Percentiles rank a stretch among this genome's conserved stretches.
phyloP scores from a whole-genome alignment of 2,329 filamentous ascomycete genomes.

The Falciphora oryzae region DNA sequence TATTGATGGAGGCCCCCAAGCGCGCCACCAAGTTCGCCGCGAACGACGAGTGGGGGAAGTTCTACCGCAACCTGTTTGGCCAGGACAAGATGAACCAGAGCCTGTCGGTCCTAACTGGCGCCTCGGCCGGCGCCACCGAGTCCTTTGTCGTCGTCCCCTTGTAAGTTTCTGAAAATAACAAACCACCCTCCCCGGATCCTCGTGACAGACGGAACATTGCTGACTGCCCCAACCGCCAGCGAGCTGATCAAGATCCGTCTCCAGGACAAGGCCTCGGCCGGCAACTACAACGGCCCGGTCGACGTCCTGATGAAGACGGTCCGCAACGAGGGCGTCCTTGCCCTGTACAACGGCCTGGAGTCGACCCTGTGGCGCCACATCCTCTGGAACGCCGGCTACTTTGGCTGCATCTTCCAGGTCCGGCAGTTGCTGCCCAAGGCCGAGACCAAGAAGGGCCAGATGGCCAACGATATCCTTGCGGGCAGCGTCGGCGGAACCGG shows the following conservation, averaged over 20 bases:
- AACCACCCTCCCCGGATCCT: not conserved
- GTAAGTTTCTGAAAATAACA: slow-evolving; percentile 1
- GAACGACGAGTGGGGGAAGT: slow-evolving; percentile 96
- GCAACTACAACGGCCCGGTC: slow-evolving; percentile 78
- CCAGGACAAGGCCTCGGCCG: slow-evolving; percentile 88
- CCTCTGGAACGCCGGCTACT: slow-evolving; percentile 90
- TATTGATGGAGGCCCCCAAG: slow-evolving; percentile 80
- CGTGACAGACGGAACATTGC: not conserved
- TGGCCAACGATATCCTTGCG: slow-evolving; percentile 81
- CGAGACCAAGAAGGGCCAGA: slow-evolving; percentile 74
- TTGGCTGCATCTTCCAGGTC: slow-evolving; percentile 98
- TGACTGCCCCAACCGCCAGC: slow-evolving; percentile 13
- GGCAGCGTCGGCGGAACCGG: slow-evolving; percentile 39
- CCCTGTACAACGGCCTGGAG: slow-evolving; percentile 95
- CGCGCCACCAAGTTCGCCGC: slow-evolving; percentile 85
- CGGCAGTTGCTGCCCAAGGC: slow-evolving; percentile 74
- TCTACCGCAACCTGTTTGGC: slow-evolving; percentile 86
- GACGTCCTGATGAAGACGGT: slow-evolving; percentile 70
- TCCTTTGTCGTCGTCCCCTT: slow-evolving; percentile 93
- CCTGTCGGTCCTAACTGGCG: slow-evolving; percentile 87
- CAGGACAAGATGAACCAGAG: slow-evolving; percentile 83
- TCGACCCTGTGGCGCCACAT: slow-evolving; percentile 91
- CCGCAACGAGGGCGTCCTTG: slow-evolving; percentile 51
- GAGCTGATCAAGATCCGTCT: slow-evolving; percentile 98
- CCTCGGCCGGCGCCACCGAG: slow-evolving; percentile 91